Evolutionary conservation across 73 alveolate genomes (phyloP).

Genomic region (Breviolum minutum): DNA sequence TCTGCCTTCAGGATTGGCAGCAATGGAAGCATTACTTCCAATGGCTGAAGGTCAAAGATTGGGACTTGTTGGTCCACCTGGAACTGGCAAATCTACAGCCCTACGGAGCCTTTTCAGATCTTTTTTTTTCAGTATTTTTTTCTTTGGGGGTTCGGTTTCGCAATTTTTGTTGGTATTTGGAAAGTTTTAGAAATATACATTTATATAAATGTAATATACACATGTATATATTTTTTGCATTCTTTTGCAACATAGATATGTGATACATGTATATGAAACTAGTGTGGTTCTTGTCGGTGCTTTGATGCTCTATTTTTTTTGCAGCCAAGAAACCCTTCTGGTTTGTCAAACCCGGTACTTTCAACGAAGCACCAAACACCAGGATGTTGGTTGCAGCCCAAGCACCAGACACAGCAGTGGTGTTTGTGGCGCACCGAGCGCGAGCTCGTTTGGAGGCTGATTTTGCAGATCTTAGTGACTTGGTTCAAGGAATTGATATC

Average conservation of each 20-base stretch:
- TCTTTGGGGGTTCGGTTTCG: no score
- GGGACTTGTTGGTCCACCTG: slow-evolving; percentile 47
- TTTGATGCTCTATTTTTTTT: no score
- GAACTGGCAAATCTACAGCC: slow-evolving; percentile 43
- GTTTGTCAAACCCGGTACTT: no score
- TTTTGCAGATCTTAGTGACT: not conserved
- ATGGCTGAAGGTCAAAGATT: slow-evolving; percentile 25
- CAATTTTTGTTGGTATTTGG: not conserved
- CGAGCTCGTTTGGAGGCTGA: slow-evolving; percentile 9
- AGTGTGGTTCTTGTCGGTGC: no score
- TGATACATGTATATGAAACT: no score
- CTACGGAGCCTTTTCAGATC: not conserved
- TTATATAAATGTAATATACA: no score
- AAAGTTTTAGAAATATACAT: not conserved
- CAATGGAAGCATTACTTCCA: slow-evolving; percentile 19
- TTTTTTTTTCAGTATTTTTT: no score
- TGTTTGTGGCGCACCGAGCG: slow-evolving; percentile 5
- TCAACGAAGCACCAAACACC: not conserved
- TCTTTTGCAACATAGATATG: no score
- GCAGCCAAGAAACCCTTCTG: no score
- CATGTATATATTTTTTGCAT: no score
- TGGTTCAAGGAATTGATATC: not conserved
- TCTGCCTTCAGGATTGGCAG: slow-evolving; percentile 27
- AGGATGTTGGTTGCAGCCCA: slow-evolving; percentile 53
- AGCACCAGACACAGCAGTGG: slow-evolving; percentile 41